Percentiles rank a stretch among this genome's conserved stretches.
These are phyloP conservation scores for Phaeosphaeria sp. DNA, from an alignment of 2,329 filamentous ascomycete species.

Conservation along the genomic window DNA sequence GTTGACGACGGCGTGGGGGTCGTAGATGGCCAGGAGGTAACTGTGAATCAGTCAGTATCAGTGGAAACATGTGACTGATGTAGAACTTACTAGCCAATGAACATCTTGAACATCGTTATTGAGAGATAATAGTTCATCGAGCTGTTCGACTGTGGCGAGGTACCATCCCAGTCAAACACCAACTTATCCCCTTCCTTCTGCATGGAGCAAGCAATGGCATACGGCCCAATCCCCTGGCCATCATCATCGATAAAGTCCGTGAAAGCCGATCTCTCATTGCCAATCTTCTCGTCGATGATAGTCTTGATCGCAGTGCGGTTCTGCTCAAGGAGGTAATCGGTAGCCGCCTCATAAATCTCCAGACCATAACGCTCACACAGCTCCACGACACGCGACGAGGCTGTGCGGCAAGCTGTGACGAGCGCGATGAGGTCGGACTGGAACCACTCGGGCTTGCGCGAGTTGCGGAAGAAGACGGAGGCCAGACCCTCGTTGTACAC, in stretches of 20 bases:
- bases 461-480: constrained; percentile 57
- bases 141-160: constrained; percentile 55
- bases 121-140: constrained; percentile 59
- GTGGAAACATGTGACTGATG: background rate
- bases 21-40: constrained; percentile 57
- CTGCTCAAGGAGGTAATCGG: constrained; percentile 53
- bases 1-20: constrained; percentile 58
- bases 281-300: constrained; percentile 56
- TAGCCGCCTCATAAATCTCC: constrained; percentile 56
- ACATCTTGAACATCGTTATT: constrained; percentile 61
- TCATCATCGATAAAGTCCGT: constrained; percentile 61
- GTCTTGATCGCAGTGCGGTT: constrained; percentile 55
- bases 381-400: constrained; percentile 54
- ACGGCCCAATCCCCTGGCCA: constrained; percentile 55
- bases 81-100: constrained; percentile 50
- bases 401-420: constrained; percentile 56
- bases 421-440: constrained; percentile 57
- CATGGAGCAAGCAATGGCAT: constrained; percentile 58
- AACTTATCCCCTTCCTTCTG: constrained; percentile 53
- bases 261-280: constrained; percentile 52
- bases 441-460: constrained; percentile 58
- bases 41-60: background rate
- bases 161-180: constrained; percentile 58
- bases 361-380: constrained; percentile 54
- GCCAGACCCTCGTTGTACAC: constrained; percentile 55